Evolutionary conservation across 768 basidiomycete species (phyloP), one percentile per base, ranked within the genome.

Genomic region (Crucibulum laeve): DNA sequence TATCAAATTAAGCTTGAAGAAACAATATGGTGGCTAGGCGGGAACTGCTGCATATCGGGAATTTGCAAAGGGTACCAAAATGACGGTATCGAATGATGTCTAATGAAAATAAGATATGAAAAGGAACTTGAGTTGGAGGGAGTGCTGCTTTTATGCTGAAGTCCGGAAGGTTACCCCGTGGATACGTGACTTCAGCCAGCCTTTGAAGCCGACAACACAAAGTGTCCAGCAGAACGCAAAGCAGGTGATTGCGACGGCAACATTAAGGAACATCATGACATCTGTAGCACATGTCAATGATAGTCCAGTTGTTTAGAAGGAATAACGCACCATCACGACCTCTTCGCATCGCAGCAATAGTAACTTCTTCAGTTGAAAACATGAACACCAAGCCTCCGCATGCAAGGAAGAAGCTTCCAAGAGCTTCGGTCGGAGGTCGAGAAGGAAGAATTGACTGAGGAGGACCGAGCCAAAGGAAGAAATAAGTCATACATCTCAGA

Each of bases 321-420:
- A 23, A 38, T 17, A 33, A 60, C 75, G 48, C 66, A 80, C 87
- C 90, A 70, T 93, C 92, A 52, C 82, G 80, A 21, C 89, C 89
- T 56, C 82, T 73, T 45, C 94, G 74, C 92, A 97, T 96, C 14
- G 93, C 92, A 10, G 89, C 87, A 48, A 89, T 78, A 3, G 89
- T 88, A 17, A 97, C 60, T 54, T 95, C 91, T 64, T 97, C 93
- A 5, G 85, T 86, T 25, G 87, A 91, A 46, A 92, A 78, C 61
- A 94, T 89, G 66, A 97, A 97, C 39, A 83, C 75, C 45, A 97
- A 60, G 7, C 95, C 95, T 36, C 94, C 94, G 43, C 84, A 85
- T 5, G 92, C 79, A 39, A 94, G 71, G 66, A 87, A 87, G 64
- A 97, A 89, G 46, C 88, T 79, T 13, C 85, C 89, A 30, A 98